Evolutionary conservation across 208 protist genomes (phyloP), one percentile per base, ranked within the genome.

Genomic region (Trypanosoma melophagium): DNA sequence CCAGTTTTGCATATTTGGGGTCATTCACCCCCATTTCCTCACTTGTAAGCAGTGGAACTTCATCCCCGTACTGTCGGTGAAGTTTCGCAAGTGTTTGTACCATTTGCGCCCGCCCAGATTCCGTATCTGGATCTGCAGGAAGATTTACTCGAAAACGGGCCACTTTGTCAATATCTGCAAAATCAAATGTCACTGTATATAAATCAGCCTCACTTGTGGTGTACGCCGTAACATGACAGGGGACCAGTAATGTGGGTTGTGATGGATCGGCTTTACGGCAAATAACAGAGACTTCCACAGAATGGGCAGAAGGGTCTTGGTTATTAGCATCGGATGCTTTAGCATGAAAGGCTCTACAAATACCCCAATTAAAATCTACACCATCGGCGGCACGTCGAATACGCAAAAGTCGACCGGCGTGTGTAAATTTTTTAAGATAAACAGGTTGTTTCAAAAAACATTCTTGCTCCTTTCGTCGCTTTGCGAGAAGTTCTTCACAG

Each of bases 11-110:
- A 40, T 98, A 79, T 41, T 91, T 74, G 5, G 75, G 55, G 61
- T 98, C 94, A 31, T 92, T 80, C 54, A 99, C 97, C 24, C 88
- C 87, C 97, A 99, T 99, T 72, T 99, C 97, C 54, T 97, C 89
- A 3, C 96, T 81, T 25, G 98, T 97, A 22, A 99, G 83, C 68
- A 93, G 56, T 9, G 98, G 97, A 0, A 99, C 70, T n/a, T 77
- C 75, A 41, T 85, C 76, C 22, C 59, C 75, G 55, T 90, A 89
- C 60, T 95, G 60, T 47, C 81, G 65, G 76, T 93, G 68, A 41
- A 97, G 82, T 56, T 81, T 79, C 16, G 79, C 88, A 21, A 96
- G 77, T 13, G 84, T 94, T 60, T 93, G 86, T 22, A 96, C 82
- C 7, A 94, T 65, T 58, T 92, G 78, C 5, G 80, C 76, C 17